phyloP scores from a whole-genome alignment of 75 land plant genomes.

The Chamaecyparis obtusa region DNA sequence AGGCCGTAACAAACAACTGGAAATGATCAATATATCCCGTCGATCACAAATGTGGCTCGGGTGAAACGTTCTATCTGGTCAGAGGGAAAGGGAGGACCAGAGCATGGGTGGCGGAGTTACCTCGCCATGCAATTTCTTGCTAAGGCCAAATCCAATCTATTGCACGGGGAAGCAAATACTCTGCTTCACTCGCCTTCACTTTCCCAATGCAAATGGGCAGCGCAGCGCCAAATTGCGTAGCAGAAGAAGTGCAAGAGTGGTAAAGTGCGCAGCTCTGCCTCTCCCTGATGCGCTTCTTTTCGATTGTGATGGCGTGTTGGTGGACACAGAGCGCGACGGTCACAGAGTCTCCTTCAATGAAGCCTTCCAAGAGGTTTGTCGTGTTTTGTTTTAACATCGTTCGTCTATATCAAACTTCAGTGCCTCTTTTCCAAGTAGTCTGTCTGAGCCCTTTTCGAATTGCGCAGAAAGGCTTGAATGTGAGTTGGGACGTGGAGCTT shows the following conservation, averaged over 20 bases:
- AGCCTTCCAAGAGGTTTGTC: conserved; percentile 67
- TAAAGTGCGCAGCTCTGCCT: background rate
- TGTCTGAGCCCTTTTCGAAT: background rate
- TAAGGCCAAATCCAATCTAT: background rate
- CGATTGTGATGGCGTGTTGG: conserved; percentile 96
- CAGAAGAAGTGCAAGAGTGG: background rate
- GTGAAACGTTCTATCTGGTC: background rate
- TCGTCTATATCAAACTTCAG: background rate
- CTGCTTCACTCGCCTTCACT: too few species aligned
- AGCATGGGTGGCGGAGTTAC: background rate
- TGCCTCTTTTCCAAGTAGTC: background rate
- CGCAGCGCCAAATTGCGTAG: background rate
- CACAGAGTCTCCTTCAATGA: conserved; percentile 92
- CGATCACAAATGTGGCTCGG: too few species aligned
- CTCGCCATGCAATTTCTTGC: background rate
- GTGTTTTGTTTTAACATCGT: background rate
- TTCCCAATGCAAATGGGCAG: background rate
- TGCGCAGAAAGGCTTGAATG: conserved; percentile 72
- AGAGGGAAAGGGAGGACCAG: background rate
- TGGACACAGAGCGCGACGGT: conserved; percentile 95
- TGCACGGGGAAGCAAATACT: background rate
- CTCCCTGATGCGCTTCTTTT: conserved; percentile 84
- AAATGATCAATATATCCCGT: too few species aligned
- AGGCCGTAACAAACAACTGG: too few species aligned
- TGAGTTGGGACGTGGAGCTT: conserved; percentile 86